These are phyloP conservation scores for Diaporthe citriasiana DNA, from an alignment of 2,329 filamentous ascomycete genomes.

Conservation along the genomic window DNA sequence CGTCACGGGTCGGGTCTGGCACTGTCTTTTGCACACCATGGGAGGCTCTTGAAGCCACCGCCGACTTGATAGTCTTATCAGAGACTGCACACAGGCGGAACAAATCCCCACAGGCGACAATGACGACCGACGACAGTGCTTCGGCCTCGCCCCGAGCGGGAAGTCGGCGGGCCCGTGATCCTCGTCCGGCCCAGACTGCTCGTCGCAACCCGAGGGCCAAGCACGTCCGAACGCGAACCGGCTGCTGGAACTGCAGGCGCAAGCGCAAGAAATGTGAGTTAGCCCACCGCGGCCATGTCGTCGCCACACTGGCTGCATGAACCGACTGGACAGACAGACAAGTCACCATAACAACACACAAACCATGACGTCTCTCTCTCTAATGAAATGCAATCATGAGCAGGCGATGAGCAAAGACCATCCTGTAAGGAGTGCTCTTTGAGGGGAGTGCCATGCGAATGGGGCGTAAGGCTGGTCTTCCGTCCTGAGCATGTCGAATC, in stretches of 20 bases:
- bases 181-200: conserved; percentile 18
- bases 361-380: background rate
- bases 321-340: background rate
- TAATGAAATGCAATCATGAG: background rate
- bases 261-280: conserved; percentile 34
- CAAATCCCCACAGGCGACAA: conserved; percentile 2
- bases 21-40: conserved; percentile 11
- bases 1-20: conserved; percentile 22
- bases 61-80: conserved; percentile 1
- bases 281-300: background rate
- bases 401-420: conserved; percentile 26
- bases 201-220: conserved; percentile 21
- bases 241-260: conserved; percentile 31
- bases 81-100: conserved; percentile 7
- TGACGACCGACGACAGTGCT: conserved; percentile 10
- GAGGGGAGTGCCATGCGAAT: conserved; percentile 28
- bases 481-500: conserved; percentile 31
- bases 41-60: conserved; percentile 9
- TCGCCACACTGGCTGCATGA: background rate
- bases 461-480: conserved; percentile 24
- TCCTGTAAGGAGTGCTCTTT: conserved; percentile 30
- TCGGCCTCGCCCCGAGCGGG: conserved; percentile 13
- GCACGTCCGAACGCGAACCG: conserved; percentile 19
- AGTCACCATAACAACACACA: background rate
- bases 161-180: conserved; percentile 9